Conservation (phyloP, 495 filamentous ascomycete genomes). For the Terfezia claveryi region DNA sequence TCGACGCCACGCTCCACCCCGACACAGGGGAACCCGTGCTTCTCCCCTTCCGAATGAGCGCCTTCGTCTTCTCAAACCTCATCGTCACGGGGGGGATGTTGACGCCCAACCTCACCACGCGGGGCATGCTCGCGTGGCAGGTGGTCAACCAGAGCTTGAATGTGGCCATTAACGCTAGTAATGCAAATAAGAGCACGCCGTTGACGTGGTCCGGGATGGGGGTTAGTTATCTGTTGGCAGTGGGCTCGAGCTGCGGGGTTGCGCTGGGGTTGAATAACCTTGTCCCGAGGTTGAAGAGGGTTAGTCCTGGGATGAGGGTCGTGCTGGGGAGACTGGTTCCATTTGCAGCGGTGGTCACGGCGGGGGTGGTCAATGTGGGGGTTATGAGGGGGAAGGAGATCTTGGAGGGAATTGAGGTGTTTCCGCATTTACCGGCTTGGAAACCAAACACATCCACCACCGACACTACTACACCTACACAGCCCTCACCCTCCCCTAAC, state of each 20-base stretch:
- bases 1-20: conserved; percentile 88
- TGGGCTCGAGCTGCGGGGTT: conserved; percentile 77
- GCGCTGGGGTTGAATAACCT: conserved; percentile 78
- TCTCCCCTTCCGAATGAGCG: conserved; percentile 91
- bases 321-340: conserved; percentile 69
- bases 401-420: conserved; percentile 82
- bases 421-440: conserved; percentile 29
- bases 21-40: conserved; percentile 85
- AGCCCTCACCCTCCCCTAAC: conserved; percentile 18
- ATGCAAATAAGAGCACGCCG: conserved; percentile 88
- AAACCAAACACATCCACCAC: too few species aligned
- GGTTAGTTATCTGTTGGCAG: conserved; percentile 79
- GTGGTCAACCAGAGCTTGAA: conserved; percentile 93
- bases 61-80: conserved; percentile 81
- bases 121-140: conserved; percentile 84
- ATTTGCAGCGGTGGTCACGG: conserved; percentile 81
- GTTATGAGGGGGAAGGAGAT: conserved; percentile 96
- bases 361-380: conserved; percentile 82
- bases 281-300: conserved; percentile 58
- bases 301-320: conserved; percentile 48
- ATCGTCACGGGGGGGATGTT: conserved; percentile 97
- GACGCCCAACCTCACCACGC: conserved; percentile 59
- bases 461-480: conserved; percentile 1
- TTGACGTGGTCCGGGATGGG: conserved; percentile 56
- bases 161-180: conserved; percentile 88